Conservation (phyloP, 208 protist species). For the Trypanosoma congolense region DNA sequence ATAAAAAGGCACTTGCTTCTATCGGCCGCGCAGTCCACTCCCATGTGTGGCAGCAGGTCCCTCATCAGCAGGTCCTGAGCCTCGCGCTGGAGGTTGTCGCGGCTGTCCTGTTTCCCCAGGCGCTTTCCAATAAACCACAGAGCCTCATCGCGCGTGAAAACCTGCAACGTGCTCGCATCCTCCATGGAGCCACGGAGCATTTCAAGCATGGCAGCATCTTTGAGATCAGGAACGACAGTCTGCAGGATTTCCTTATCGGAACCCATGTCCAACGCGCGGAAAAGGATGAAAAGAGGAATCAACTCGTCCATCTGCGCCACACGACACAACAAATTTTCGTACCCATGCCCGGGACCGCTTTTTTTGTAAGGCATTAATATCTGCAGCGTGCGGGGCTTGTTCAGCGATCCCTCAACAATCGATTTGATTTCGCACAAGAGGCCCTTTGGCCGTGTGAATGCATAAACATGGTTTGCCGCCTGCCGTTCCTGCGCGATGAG, state of each 20-base stretch:
- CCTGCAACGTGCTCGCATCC: conserved; percentile 76
- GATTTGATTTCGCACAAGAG: conserved; percentile 95
- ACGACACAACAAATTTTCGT: conserved; percentile 75
- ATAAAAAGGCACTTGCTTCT: conserved; percentile 87
- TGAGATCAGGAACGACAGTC: conserved; percentile 81
- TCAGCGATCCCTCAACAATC: conserved; percentile 75
- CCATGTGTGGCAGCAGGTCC: conserved; percentile 88
- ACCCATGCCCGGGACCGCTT: conserved; percentile 39
- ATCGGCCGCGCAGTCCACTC: conserved; percentile 69
- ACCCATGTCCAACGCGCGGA: conserved; percentile 95
- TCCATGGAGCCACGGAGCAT: conserved; percentile 90
- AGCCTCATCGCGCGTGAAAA: conserved; percentile 95
- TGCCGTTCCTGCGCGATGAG: conserved; percentile 92
- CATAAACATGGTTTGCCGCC: conserved; percentile 93
- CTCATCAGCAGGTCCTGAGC: conserved; percentile 91
- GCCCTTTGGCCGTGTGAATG: conserved; percentile 92
- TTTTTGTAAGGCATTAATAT: conserved; percentile 86
- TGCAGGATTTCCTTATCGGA: conserved; percentile 96
- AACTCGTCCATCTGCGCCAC: conserved; percentile 40
- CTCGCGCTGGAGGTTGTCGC: conserved; percentile 84
- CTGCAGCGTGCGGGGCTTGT: conserved; percentile 88
- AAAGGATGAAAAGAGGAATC: conserved; percentile 95
- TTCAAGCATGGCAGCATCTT: conserved; percentile 82
- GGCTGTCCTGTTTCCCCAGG: conserved; percentile 74
- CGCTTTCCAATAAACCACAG: conserved; percentile 93